Evolutionary conservation across 2,329 filamentous ascomycete genomes (phyloP), one percentile per base, ranked within the genome.

Genomic region (Knoxdaviesia proteae): DNA sequence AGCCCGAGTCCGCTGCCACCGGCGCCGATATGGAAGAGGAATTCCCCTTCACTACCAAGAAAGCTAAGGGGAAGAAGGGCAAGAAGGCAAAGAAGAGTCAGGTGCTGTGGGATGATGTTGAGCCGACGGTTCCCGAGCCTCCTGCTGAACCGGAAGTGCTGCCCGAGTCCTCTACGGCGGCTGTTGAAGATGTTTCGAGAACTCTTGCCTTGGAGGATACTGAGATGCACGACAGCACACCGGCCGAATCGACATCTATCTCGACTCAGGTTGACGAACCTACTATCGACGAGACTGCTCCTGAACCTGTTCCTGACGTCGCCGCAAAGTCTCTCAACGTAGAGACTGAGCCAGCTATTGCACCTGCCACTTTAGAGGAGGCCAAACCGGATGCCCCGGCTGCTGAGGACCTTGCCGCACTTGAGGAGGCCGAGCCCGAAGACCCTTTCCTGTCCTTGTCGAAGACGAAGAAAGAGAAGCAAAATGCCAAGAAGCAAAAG

Each of bases 381-480:
- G 3, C 11, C n/a, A 38, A 7, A 5, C 20, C 20, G 11, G 36
- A 38, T 8, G 6, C 43, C 5, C 47, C 52, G 50, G 37, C 46
- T 46, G 44, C 40, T 7, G 40, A 41, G 9, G 36, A 43, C n/a
- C 11, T 42, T 34, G 44, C 43, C 11, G 20, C 32, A 9, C 8
- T 30, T 6, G 29, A 34, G 32, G n/a, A 9, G 40, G 8, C 10
- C 40, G 32, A 9, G 20, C 20, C 20, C 20, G 20, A 20, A 20
- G 20, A 20, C 20, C 20, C 20, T 20, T 20, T 20, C 20, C 20
- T 20, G 20, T 20, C 20, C 20, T 20, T 20, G 44, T 47, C 47
- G 10, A 47, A 47, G 44, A 48, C 53, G 36, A 50, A 52, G 41
- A 55, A 53, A 47, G 54, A 53, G 39, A 52, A 54, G 44, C 44